Conservation (phyloP, 176 grass and related monocot species). For the Zoysia japonica region DNA sequence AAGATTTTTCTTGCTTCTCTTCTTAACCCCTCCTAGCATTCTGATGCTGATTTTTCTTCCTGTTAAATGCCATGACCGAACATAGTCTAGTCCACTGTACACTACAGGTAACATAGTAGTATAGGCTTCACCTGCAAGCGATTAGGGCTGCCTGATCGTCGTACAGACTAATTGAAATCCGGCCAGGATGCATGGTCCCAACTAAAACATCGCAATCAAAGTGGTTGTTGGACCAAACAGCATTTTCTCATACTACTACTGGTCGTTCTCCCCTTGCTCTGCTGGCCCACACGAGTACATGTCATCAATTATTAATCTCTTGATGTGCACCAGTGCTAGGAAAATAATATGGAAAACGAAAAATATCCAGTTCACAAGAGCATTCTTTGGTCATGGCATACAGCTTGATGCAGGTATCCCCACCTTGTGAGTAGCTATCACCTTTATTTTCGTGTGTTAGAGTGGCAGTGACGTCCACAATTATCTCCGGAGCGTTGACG, state of each 20-base stretch:
- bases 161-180: neutral
- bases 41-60: neutral
- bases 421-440: neutral
- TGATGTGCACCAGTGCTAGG: neutral
- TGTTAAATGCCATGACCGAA: neutral
- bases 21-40: neutral
- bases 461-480: slow-evolving; percentile 19
- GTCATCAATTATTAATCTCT: neutral
- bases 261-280: neutral
- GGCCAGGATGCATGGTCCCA: neutral
- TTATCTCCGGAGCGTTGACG: neutral
- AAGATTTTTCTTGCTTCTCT: neutral
- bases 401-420: slow-evolving; percentile 7
- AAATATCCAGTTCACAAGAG: neutral
- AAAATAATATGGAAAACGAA: neutral
- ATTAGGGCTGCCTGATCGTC: neutral
- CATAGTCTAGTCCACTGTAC: neutral
- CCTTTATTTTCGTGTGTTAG: slow-evolving; percentile 27
- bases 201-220: slow-evolving; percentile 26
- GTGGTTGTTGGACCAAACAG: slow-evolving; percentile 33
- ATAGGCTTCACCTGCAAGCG: slow-evolving; percentile 8
- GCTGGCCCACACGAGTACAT: neutral
- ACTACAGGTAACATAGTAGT: neutral
- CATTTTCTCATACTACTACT: neutral
- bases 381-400: slow-evolving; percentile 12